Conservation (phyloP, 202 grass and related monocot genomes). For the Eragrostis tef region DNA sequence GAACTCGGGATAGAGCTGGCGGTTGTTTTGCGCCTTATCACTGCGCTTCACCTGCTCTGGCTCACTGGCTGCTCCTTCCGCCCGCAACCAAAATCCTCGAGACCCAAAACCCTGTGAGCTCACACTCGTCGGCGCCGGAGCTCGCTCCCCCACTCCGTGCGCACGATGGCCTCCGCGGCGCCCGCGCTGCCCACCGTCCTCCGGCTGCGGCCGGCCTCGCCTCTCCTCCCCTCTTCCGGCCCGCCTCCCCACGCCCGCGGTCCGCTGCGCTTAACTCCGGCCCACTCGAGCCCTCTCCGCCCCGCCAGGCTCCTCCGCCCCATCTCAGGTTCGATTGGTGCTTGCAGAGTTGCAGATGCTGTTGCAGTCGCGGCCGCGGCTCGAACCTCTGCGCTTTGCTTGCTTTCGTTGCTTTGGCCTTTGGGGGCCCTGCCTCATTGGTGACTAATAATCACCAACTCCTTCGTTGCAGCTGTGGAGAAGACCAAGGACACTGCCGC, state of each 20-base stretch:
- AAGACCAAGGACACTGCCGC: constrained; percentile 39
- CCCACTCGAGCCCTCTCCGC: neutral
- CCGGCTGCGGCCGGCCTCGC: neutral
- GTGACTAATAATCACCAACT: neutral
- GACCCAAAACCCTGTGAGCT: neutral
- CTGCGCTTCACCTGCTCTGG: neutral
- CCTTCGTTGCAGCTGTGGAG: constrained; percentile 40
- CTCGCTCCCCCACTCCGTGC: neutral
- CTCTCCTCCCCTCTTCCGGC: neutral
- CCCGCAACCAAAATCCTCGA: constrained; percentile 1
- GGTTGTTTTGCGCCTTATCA: neutral
- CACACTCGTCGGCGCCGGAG: neutral
- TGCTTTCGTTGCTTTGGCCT: neutral
- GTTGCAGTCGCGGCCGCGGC: neutral
- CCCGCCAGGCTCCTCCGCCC: constrained; percentile 23
- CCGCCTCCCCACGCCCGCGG: neutral
- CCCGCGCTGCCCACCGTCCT: constrained; percentile 31
- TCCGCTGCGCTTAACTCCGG: too few species aligned
- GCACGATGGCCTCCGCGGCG: constrained; percentile 36
- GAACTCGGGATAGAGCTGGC: neutral
- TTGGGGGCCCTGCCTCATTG: neutral
- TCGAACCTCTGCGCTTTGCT: neutral
- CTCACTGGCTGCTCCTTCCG: too few species aligned
- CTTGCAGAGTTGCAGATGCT: neutral
- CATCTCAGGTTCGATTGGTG: constrained; percentile 46